A percentile compares a stretch with the other conserved stretches of the same genome.
Evolutionary conservation across 2,329 filamentous ascomycete species (phyloP).

Genomic region (Rhexocercosporidium sp.): DNA sequence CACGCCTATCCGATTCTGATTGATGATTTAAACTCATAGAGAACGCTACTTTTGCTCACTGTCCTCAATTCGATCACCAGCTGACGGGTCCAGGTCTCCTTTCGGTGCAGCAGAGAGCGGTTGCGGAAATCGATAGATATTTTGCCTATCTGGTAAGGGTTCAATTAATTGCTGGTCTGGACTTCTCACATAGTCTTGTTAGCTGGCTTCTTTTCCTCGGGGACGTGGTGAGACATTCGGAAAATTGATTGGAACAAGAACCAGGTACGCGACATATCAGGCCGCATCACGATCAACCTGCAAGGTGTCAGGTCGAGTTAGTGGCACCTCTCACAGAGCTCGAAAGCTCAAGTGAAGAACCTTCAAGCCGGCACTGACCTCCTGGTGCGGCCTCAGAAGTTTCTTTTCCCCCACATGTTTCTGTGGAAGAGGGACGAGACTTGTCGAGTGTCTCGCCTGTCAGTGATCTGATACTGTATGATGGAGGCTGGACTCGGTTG

Average conservation of each 20-base stretch:
- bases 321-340: not conserved
- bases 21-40: not conserved
- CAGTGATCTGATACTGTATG: not conserved
- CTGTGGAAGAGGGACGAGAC: constrained; percentile 2
- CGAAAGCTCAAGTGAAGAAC: not conserved
- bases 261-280: not conserved
- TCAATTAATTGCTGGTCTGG: too few relatives aligned
- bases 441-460: not conserved
- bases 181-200: not conserved
- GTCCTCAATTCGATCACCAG: not conserved
- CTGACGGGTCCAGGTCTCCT: not conserved
- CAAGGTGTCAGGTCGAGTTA: not conserved
- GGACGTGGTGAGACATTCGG: not conserved
- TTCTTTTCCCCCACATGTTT: not conserved
- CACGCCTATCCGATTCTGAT: not conserved
- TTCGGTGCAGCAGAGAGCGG: not conserved
- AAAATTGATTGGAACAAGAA: not conserved
- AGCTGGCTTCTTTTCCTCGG: not conserved
- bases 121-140: not conserved
- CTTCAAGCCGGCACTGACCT: not conserved
- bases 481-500: not conserved
- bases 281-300: not conserved
- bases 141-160: too few relatives aligned
- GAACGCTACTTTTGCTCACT: not conserved
- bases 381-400: not conserved